These are phyloP conservation scores for Setaria italica DNA, from an alignment of 202 grass and related monocot species.

Conservation along the genomic window DNA sequence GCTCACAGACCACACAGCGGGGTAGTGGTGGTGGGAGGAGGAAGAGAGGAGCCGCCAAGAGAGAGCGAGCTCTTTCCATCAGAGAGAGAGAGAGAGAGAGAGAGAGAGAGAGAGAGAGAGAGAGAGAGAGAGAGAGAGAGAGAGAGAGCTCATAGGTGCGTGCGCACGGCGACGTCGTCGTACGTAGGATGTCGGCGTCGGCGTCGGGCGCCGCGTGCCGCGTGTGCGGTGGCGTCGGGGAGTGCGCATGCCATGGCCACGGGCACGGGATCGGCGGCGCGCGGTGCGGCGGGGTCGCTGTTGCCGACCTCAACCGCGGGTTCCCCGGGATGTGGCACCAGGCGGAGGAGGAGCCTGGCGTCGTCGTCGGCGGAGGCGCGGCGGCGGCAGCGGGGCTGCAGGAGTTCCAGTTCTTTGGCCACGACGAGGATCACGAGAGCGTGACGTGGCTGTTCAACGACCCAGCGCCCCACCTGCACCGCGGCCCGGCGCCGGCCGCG, in stretches of 20 bases:
- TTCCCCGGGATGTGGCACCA: constrained; percentile 53
- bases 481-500: background rate
- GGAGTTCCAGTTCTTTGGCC: constrained; percentile 95
- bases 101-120: too few relatives aligned
- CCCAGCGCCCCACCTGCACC: constrained; percentile 45
- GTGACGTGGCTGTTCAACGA: constrained; percentile 93
- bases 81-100: too few relatives aligned
- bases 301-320: constrained; percentile 76
- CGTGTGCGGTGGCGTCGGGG: constrained; percentile 53
- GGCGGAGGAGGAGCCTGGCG: constrained; percentile 30
- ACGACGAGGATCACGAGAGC: constrained; percentile 79
- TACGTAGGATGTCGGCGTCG: constrained; percentile 48
- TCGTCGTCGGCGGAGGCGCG: background rate
- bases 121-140: background rate
- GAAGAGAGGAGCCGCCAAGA: too few relatives aligned
- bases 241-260: constrained; percentile 49
- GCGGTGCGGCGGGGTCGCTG: constrained; percentile 61
- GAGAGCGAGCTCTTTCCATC: constrained; percentile 1
- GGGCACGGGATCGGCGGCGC: constrained; percentile 36
- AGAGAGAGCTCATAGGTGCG: constrained; percentile 1
- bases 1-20: constrained; percentile 30
- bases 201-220: constrained; percentile 58
- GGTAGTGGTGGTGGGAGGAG: background rate
- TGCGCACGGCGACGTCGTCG: background rate
- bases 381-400: constrained; percentile 54